Evolutionary conservation across 768 basidiomycete species (phyloP), one percentile per base, ranked within the genome.

Genomic region (Calocybe gangraenosa): DNA sequence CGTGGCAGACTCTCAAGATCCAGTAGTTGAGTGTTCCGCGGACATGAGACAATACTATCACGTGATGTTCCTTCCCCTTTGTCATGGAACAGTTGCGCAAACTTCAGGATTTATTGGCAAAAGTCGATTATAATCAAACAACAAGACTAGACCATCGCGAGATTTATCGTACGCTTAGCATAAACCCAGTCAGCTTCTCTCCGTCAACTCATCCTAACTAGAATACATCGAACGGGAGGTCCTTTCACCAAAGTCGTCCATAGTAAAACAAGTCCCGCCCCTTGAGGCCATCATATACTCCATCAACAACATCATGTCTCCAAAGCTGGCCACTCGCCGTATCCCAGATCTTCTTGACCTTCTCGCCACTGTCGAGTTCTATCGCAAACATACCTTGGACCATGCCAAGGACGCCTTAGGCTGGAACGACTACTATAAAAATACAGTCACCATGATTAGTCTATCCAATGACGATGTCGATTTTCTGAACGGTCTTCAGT

Each of bases 281-380:
- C 48, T 70, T 14, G 54, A 63, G 17, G 30, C 64, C 32, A 42
- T 70, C 41, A 45, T 60, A 13, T 65, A 65, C 39, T 53, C 66
- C 15, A 54, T 69, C 45, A 50, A 62, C 17, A 58, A 55, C 46
- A 66, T 70, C 21, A 38, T 68, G 9, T 48, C 38, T 41, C 63
- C 65, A 20, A 47, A 42, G 3, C 49, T 63, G 25, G 43, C 48
- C 30, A 50, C 52, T 7, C 33, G 52, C 6, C 55, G 60, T 33
- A 61, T 65, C 23, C 59, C 62, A 9, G 60, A 68, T 17, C 56
- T 73, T 15, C 57, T 72, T 23, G 58, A 60, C 37, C 58, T 69
- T 8, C 51, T 70, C 21, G 60, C 67, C 10, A 66, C 61, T 40
- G 59, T 66, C 22, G 70, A 72, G 47, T 65, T 63, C 47, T 65